Conservation (phyloP, 345 rosid species). For the Murraya koenigii region DNA sequence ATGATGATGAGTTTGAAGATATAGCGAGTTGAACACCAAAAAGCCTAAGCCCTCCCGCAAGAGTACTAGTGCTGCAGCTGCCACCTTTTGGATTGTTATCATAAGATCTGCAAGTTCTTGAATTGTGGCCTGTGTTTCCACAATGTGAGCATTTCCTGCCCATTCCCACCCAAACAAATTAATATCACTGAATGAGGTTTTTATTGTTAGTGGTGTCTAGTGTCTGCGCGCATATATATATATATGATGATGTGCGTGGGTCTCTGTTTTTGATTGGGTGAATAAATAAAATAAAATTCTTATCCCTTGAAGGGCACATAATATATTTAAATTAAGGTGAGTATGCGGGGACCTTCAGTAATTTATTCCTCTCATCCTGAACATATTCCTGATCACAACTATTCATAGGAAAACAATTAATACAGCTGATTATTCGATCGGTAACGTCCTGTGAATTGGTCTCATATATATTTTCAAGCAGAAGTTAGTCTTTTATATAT, state of each 20-base stretch:
- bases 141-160: constrained; percentile 41
- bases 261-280: neutral
- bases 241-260: neutral
- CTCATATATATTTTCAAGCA: no score
- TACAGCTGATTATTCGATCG: neutral
- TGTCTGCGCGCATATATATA: neutral
- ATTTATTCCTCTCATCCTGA: neutral
- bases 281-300: neutral
- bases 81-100: neutral
- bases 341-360: neutral
- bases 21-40: constrained; percentile 28
- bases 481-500: neutral
- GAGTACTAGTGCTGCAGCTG: neutral
- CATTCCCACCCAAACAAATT: constrained; percentile 14
- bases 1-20: neutral
- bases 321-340: neutral
- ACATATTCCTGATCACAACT: neutral
- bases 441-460: neutral
- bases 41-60: constrained; percentile 18
- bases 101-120: constrained; percentile 30
- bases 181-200: neutral
- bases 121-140: constrained; percentile 35
- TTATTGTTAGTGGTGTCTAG: neutral
- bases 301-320: neutral
- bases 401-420: neutral